Evolutionary conservation across 768 basidiomycete genomes (phyloP), one percentile per base, ranked within the genome.

Genomic region (Suillus subalutaceus): DNA sequence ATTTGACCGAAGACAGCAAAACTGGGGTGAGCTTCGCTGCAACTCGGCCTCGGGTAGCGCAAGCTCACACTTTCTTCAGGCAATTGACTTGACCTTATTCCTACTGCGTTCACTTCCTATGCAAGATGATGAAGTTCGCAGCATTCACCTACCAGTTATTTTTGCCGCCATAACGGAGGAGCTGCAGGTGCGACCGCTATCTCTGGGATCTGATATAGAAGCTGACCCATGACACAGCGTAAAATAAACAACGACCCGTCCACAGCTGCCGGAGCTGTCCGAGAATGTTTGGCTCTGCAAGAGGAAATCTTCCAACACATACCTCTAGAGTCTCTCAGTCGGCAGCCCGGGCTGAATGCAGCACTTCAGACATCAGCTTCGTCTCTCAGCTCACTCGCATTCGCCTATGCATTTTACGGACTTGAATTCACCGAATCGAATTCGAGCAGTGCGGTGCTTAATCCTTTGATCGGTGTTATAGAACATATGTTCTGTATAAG

Each of bases 71-170:
- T 43, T 41, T 40, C 48, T 56, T 6, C 68, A 95, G 92, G 86
- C 87, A 10, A 83, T 93, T 48, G 79, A 80, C 15, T 85, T 98
- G 74, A 81, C 90, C 0, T 75, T 81, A 9, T 97, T 96, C 77
- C 81, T 97, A 55, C 79, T 98, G 8, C 81, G 80, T 35, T 86
- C 88, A 2, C 91, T 97, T 72, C 84, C 88, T 13, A 74, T 82
- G 2, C 92, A 94, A 71, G 97, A 99, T 70, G 95, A 98, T 67
- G 97, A 97, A 73, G 86, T 93, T 32, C 88, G 86, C 72, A 85
- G 81, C 4, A 81, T 95, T 37, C 94, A 97, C 76, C 78, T 96
- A 13, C 96, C 97, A 0, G 77, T 95, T 52, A 80, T 94, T 16
- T 90, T 96, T 65, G 81, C 87, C 2, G 88, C 86, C 7, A 80